Conservation (phyloP, 192 early-diverging fungal species). For the Fimicolochytrium jonesii region DNA sequence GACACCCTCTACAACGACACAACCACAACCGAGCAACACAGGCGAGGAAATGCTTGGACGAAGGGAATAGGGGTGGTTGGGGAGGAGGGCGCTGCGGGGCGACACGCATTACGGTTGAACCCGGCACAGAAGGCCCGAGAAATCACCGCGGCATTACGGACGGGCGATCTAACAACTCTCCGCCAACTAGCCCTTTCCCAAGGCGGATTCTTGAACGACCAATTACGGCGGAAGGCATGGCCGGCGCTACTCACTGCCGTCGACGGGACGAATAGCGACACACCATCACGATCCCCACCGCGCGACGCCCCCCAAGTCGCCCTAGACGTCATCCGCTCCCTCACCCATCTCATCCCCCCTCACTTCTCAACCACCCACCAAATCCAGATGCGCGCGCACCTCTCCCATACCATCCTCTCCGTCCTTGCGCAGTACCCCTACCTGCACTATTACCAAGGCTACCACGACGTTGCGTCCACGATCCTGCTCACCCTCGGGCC, state of each 20-base stretch:
- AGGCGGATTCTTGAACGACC: conserved; percentile 21
- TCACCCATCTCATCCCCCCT: conserved; percentile 15
- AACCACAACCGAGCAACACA: too few relatives aligned
- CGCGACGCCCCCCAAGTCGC: conserved; percentile 20
- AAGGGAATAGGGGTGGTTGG: too few relatives aligned
- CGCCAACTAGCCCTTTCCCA: conserved; percentile 11
- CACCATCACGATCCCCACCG: not conserved
- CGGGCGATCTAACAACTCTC: conserved; percentile 16
- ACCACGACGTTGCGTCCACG: conserved; percentile 40
- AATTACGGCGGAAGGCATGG: conserved; percentile 20
- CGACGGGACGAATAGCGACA: not conserved
- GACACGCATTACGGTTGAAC: too few relatives aligned
- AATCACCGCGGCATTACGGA: too few relatives aligned
- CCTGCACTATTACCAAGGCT: conserved; percentile 66
- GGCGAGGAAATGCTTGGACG: too few relatives aligned
- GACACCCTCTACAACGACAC: too few relatives aligned
- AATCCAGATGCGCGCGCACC: not conserved
- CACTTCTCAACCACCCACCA: not conserved
- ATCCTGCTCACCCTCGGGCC: conserved; percentile 19
- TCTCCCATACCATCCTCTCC: conserved; percentile 6
- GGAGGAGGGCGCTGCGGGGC: too few relatives aligned
- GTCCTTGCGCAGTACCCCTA: conserved; percentile 14
- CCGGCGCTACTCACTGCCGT: conserved; percentile 25
- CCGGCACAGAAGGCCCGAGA: too few relatives aligned
- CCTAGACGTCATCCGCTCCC: conserved; percentile 31